Evolutionary conservation across 805 yeast genomes (phyloP).

Genomic region (Groenewaldozyma salmanticensis): DNA sequence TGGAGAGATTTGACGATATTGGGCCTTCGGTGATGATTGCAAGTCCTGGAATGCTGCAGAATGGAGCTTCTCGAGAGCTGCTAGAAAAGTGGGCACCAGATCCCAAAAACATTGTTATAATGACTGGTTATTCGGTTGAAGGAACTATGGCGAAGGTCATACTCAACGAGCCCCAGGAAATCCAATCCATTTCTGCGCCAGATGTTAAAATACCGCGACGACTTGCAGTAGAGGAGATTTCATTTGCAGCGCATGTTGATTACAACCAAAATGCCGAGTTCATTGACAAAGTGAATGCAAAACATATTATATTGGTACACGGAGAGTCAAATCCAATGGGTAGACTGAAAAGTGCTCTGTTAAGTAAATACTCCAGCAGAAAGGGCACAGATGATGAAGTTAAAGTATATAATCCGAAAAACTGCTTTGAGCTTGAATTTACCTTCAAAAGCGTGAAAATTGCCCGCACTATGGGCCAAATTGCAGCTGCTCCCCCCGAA

Average conservation of each 20-base stretch:
- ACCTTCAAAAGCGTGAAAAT: slow-evolving; percentile 75
- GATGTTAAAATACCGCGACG: slow-evolving; percentile 82
- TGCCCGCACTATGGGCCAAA: slow-evolving; percentile 63
- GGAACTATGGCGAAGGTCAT: slow-evolving; percentile 95
- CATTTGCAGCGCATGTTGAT: slow-evolving; percentile 99
- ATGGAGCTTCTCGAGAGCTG: slow-evolving; percentile 85
- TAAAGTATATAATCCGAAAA: slow-evolving; percentile 83
- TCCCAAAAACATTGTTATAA: slow-evolving; percentile 71
- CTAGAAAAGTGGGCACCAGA: slow-evolving; percentile 98
- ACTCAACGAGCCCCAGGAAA: slow-evolving; percentile 81
- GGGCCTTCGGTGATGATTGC: slow-evolving; percentile 96
- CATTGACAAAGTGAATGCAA: slow-evolving; percentile 80
- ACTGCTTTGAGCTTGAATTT: slow-evolving; percentile 69
- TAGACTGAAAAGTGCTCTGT: slow-evolving; percentile 80
- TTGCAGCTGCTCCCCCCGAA: slow-evolving; percentile 40
- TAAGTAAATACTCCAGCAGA: slow-evolving; percentile 72
- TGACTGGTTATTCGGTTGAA: slow-evolving; percentile 97
- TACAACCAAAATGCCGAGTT: slow-evolving; percentile 87
- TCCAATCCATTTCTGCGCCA: slow-evolving; percentile 73
- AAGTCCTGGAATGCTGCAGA: slow-evolving; percentile 97
- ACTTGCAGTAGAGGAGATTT: slow-evolving; percentile 79
- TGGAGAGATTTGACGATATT: slow-evolving; percentile 82
- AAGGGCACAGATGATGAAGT: slow-evolving; percentile 86
- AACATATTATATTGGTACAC: slow-evolving; percentile 82
- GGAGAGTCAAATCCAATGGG: slow-evolving; percentile 99